Conservation (phyloP, 805 yeast species). For the Candida pini region DNA sequence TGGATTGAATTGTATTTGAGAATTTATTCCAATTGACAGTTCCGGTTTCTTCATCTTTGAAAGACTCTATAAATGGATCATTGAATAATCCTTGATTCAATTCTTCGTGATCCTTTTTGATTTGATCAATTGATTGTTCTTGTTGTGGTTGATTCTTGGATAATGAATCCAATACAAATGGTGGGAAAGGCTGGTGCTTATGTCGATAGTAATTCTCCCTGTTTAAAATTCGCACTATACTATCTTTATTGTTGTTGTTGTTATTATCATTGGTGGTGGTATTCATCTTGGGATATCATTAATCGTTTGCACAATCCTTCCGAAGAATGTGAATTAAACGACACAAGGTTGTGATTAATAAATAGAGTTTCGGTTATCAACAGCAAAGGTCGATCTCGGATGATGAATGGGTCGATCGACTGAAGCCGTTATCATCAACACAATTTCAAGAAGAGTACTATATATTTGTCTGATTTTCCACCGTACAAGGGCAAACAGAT, state of each 20-base stretch:
- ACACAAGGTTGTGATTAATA: no score
- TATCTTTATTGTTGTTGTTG: not conserved
- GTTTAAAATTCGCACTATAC: no score
- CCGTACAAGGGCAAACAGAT: no score
- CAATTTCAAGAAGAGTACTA: no score
- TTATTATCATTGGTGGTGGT: not conserved
- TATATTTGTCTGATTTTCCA: no score
- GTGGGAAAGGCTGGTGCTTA: slow-evolving; percentile 42
- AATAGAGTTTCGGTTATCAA: no score
- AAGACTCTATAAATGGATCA: slow-evolving; percentile 19
- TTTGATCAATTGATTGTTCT: not conserved
- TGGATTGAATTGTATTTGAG: slow-evolving; percentile 21
- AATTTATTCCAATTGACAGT: slow-evolving; percentile 18
- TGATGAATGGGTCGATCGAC: no score
- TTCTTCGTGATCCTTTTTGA: not conserved
- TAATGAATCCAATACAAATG: slow-evolving; percentile 58
- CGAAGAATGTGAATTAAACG: no score
- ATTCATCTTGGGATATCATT: no score
- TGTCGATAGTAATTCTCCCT: slow-evolving; percentile 16
- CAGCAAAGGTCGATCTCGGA: no score
- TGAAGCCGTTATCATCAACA: no score
- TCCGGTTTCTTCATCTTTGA: slow-evolving; percentile 9
- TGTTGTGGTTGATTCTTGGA: slow-evolving; percentile 18
- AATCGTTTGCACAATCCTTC: no score
- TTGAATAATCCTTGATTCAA: slow-evolving; percentile 1